These are phyloP conservation scores for Cryptococcus sp. DNA, from an alignment of 1,284 basidiomycete species.

Conservation along the genomic window DNA sequence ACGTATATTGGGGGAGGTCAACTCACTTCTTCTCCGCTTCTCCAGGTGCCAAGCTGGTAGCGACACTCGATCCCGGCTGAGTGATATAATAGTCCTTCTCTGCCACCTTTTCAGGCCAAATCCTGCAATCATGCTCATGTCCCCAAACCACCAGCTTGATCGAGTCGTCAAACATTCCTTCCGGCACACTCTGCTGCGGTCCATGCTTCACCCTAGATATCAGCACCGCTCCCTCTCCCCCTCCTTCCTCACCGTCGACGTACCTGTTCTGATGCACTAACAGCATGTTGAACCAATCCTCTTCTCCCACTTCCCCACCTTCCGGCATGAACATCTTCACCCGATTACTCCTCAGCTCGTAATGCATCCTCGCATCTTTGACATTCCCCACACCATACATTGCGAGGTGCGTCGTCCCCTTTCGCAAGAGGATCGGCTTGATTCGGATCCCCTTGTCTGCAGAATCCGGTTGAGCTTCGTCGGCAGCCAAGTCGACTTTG, in stretches of 20 bases:
- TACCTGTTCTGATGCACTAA: constrained; percentile 96
- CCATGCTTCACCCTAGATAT: constrained; percentile 76
- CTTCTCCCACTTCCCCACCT: constrained; percentile 55
- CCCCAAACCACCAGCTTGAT: constrained; percentile 95
- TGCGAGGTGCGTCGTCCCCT: constrained; percentile 78
- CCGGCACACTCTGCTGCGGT: constrained; percentile 86
- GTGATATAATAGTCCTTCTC: constrained; percentile 87
- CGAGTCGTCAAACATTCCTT: constrained; percentile 94
- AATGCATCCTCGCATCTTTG: constrained; percentile 92
- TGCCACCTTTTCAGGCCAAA: constrained; percentile 80
- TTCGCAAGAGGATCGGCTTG: constrained; percentile 79
- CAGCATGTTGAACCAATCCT: constrained; percentile 87
- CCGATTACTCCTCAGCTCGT: constrained; percentile 85
- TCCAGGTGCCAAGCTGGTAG: constrained; percentile 85
- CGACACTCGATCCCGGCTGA: constrained; percentile 92
- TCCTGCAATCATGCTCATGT: constrained; percentile 96
- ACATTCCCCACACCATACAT: constrained; percentile 96
- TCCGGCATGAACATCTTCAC: constrained; percentile 97
- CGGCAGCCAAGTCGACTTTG: constrained; percentile 56
- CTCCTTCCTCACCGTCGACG: too few species aligned
- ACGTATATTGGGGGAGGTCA: too few species aligned
- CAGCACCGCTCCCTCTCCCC: too few species aligned
- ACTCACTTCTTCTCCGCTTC: constrained; percentile 81
- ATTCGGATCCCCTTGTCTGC: constrained; percentile 67
- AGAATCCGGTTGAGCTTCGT: constrained; percentile 55